These are phyloP conservation scores for Lachancea waltii DNA, from an alignment of 805 yeast species.

Conservation along the genomic window DNA sequence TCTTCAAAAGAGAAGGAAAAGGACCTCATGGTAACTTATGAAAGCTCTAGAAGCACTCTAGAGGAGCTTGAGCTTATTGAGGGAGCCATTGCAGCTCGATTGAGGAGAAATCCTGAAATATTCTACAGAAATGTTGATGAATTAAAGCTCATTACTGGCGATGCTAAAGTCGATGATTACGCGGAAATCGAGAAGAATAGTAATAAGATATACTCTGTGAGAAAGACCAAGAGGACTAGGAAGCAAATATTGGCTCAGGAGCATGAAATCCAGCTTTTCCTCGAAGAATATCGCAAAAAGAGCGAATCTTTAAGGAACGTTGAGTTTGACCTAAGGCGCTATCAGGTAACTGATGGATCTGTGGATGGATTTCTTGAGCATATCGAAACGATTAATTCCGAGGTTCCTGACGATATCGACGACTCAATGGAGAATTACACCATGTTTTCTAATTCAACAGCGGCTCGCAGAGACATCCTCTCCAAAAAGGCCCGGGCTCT, in stretches of 20 bases:
- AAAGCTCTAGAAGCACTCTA: conserved; percentile 34
- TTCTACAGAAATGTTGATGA: conserved; percentile 31
- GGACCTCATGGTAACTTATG: conserved; percentile 18
- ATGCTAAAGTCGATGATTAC: conserved; percentile 20
- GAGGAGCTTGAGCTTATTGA: conserved; percentile 75
- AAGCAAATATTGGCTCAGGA: conserved; percentile 53
- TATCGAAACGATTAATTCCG: background rate
- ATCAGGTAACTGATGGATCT: conserved; percentile 36
- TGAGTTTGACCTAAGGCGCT: conserved; percentile 14
- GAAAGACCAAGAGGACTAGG: conserved; percentile 37
- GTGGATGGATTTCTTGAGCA: conserved; percentile 28
- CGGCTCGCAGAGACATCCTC: conserved; percentile 28
- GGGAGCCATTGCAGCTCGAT: conserved; percentile 53
- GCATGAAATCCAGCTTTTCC: conserved; percentile 55
- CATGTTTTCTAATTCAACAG: conserved; percentile 21
- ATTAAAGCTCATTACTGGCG: conserved; percentile 4
- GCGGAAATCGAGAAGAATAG: conserved; percentile 12
- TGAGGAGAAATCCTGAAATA: conserved; percentile 54
- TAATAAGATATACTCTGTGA: conserved; percentile 29
- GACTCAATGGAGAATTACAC: conserved; percentile 29
- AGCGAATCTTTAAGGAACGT: background rate
- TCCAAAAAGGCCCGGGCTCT: conserved; percentile 47
- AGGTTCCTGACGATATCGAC: conserved; percentile 18
- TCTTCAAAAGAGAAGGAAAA: background rate
- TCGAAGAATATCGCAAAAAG: conserved; percentile 37